A percentile compares a stretch with the other conserved stretches of the same genome.
These are phyloP conservation scores for Nepenthes mirabilis DNA, from an alignment of 148 eudicot species.

Conservation along the genomic window DNA sequence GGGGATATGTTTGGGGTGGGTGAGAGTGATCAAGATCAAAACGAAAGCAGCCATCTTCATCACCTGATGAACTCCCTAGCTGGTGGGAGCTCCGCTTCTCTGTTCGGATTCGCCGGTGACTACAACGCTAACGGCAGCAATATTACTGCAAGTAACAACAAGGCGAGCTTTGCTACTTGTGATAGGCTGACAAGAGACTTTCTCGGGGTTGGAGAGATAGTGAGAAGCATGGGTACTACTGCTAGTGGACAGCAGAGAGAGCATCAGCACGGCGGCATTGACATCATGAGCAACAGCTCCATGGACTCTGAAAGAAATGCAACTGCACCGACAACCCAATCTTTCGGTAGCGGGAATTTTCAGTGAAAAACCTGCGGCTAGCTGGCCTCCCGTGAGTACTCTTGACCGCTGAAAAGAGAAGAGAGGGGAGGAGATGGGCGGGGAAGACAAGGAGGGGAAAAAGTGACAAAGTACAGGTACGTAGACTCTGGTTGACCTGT, in stretches of 20 bases:
- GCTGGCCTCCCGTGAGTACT: too few relatives aligned
- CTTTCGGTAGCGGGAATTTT: too few relatives aligned
- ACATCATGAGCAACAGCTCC: not conserved
- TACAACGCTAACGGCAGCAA: not conserved
- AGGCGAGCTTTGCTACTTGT: constrained; percentile 3
- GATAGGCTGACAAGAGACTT: constrained; percentile 25
- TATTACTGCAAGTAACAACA: not conserved
- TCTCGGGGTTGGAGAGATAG: not conserved
- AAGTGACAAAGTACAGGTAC: too few relatives aligned
- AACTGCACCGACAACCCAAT: too few relatives aligned
- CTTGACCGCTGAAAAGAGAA: too few relatives aligned
- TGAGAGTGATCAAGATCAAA: constrained; percentile 26
- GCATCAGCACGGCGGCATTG: not conserved
- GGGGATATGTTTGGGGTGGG: constrained; percentile 17
- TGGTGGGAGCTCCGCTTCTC: not conserved
- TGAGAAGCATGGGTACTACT: too few relatives aligned
- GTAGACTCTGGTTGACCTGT: too few relatives aligned
- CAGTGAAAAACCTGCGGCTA: too few relatives aligned
- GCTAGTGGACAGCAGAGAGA: too few relatives aligned
- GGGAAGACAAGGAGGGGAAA: too few relatives aligned
- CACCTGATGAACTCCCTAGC: constrained; percentile 29
- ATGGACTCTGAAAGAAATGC: too few relatives aligned
- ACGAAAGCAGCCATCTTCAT: not conserved
- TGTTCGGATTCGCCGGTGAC: not conserved
- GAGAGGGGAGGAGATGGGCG: too few relatives aligned